Conservation (phyloP, 768 basidiomycete species). For the Leccinum subtestaceum region DNA sequence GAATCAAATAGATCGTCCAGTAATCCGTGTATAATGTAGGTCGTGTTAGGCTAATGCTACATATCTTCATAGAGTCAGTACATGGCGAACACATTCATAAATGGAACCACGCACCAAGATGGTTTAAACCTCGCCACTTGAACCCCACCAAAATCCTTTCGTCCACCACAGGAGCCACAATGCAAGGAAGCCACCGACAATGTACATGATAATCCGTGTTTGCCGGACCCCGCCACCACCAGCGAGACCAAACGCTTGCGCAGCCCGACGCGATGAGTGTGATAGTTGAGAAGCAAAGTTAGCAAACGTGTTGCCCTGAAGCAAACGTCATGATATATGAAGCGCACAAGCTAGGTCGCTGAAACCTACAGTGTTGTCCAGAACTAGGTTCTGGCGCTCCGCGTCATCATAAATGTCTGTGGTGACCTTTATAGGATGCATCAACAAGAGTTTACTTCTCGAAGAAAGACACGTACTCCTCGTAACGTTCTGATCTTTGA, state of each 20-base stretch:
- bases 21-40: constrained; percentile 7
- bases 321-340: not conserved
- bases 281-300: constrained; percentile 61
- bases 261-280: constrained; percentile 66
- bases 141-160: constrained; percentile 45
- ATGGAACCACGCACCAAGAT: constrained; percentile 15
- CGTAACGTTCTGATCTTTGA: constrained; percentile 79
- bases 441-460: not conserved
- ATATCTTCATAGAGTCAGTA: not conserved
- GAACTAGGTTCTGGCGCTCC: constrained; percentile 74
- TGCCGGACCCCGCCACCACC: constrained; percentile 64
- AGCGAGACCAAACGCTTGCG: constrained; percentile 66
- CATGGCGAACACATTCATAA: not conserved
- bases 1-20: not conserved
- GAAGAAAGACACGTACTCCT: constrained; percentile 48
- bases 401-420: constrained; percentile 84
- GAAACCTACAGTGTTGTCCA: constrained; percentile 69
- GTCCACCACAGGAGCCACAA: constrained; percentile 58
- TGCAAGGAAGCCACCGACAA: constrained; percentile 51
- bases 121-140: constrained; percentile 33
- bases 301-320: constrained; percentile 63
- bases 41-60: not conserved
- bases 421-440: constrained; percentile 55
- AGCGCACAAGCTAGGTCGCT: not conserved
- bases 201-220: constrained; percentile 61